These are phyloP conservation scores for Jamesozyma lodderae DNA, from an alignment of 805 yeast species.

Conservation along the genomic window DNA sequence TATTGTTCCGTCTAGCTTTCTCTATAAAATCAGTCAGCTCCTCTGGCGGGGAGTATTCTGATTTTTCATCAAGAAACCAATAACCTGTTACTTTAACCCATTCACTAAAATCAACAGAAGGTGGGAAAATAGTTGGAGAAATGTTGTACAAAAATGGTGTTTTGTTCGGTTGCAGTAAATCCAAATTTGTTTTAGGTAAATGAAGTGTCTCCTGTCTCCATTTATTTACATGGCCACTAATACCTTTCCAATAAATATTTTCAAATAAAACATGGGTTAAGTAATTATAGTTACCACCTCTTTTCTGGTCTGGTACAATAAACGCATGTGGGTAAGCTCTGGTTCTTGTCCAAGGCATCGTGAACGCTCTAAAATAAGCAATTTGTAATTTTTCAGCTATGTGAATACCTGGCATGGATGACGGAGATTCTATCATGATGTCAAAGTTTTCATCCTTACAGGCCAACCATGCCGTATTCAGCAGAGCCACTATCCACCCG, in stretches of 20 bases:
- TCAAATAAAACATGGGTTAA: constrained; percentile 91
- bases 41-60: constrained; percentile 49
- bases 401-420: constrained; percentile 92
- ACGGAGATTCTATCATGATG: constrained; percentile 86
- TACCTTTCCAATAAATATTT: constrained; percentile 88
- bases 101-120: constrained; percentile 86
- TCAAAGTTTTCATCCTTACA: constrained; percentile 59
- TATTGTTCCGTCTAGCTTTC: constrained; percentile 48
- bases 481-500: constrained; percentile 72
- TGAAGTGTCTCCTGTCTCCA: constrained; percentile 71
- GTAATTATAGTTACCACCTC: constrained; percentile 88
- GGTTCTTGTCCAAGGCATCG: constrained; percentile 98
- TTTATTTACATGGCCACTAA: constrained; percentile 71
- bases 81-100: constrained; percentile 96
- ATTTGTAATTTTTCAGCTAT: constrained; percentile 86
- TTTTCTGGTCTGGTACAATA: constrained; percentile 84
- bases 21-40: constrained; percentile 50
- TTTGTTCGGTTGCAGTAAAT: constrained; percentile 60
- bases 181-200: constrained; percentile 61
- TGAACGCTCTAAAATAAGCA: constrained; percentile 89
- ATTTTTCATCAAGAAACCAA: constrained; percentile 77
- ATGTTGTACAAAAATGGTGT: constrained; percentile 86
- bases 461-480: constrained; percentile 73
- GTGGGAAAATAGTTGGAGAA: constrained; percentile 82
- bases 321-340: constrained; percentile 96